Base-by-base conservation (phyloP, 345 rosid species). In the thale cress (Arabidopsis thaliana) region DNA sequence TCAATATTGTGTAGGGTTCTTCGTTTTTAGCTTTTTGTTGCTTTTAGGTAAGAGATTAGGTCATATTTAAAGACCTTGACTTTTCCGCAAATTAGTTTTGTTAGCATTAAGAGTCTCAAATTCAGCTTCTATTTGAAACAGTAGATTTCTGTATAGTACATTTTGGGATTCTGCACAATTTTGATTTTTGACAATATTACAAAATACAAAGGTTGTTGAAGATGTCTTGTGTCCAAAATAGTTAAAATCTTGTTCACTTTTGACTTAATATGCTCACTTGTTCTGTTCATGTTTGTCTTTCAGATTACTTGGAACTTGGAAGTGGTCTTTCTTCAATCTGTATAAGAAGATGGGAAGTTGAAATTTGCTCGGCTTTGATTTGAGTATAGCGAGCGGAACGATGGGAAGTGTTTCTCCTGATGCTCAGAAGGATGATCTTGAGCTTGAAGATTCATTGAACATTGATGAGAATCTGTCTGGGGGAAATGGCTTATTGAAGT, bases 381-480 rank as follows among this genome's bases (percentile, higher is more conserved):
- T 72, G 44, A 34, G 33, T 63, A 8, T 22, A 59, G 67, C 10
- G 24, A 73, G 67, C 14, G 10, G 32, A 81, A 77, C 51, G 32
- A 93, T 91, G 98, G 93, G 84, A 56, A 82, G 77, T 59, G 11
- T 59, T 69, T 52, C 78, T 76, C 67, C 69, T 23, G 70, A 48
- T 62, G 70, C 71, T 72, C 83, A 48, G 61, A 84, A 84, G 48
- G 87, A 79, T 23, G 83, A 75, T 25, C n/a, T 7, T 74, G 83
- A 78, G 67, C 65, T 76, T 63, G 89, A 82, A 36, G 92, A 81
- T 78, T 82, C 84, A 61, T 56, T 60, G 63, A 58, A 59, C 63
- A 72, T 78, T 23, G 75, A 51, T 12, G 71, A 34, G 69, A 78
- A 82, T 67, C 51, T 62, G 42, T 69, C 73, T 25, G 73, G 40